A percentile compares a stretch with the other conserved stretches of the same genome.
Evolutionary conservation across 176 grass and related monocot species (phyloP).

Genomic region (Secale cereale): DNA sequence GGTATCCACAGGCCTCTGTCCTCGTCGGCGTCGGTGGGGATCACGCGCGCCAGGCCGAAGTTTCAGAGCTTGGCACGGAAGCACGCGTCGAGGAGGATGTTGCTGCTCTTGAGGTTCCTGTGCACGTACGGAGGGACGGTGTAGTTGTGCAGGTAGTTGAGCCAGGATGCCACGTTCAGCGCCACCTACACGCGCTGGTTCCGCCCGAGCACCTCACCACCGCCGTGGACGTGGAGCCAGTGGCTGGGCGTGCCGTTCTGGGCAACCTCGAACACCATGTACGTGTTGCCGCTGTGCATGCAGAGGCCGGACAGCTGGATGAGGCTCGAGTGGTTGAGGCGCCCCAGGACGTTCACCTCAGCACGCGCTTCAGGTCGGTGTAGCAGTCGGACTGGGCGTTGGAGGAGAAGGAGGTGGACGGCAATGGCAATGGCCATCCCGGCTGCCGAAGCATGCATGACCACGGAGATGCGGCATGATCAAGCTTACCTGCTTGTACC

Average conservation of each 20-base stretch:
- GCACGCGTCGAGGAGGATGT: constrained; percentile 49
- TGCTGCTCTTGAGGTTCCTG: constrained; percentile 56
- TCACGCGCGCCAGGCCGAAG: constrained; percentile 34
- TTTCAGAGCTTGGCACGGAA: constrained; percentile 62
- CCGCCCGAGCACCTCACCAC: constrained; percentile 35
- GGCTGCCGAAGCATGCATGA: too few species aligned
- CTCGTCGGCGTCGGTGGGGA: background rate
- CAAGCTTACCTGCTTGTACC: too few species aligned
- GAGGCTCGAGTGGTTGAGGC: constrained; percentile 74
- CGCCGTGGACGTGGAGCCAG: constrained; percentile 19
- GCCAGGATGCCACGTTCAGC: constrained; percentile 58
- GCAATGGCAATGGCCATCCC: too few species aligned
- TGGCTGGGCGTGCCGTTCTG: constrained; percentile 48
- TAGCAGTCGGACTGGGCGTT: too few species aligned
- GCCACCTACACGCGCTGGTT: constrained; percentile 49
- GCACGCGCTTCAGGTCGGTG: constrained; percentile 42
- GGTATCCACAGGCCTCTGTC: constrained; percentile 34
- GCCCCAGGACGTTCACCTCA: constrained; percentile 39
- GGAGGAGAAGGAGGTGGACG: too few species aligned
- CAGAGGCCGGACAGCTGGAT: constrained; percentile 54
- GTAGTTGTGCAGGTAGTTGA: constrained; percentile 74
- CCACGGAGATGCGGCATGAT: too few species aligned
- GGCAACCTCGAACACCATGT: constrained; percentile 64
- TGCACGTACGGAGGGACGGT: constrained; percentile 55
- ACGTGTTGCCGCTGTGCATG: constrained; percentile 57